phyloP scores from a whole-genome alignment of 108 stramenopile species.

The Conticribra guillardii region DNA sequence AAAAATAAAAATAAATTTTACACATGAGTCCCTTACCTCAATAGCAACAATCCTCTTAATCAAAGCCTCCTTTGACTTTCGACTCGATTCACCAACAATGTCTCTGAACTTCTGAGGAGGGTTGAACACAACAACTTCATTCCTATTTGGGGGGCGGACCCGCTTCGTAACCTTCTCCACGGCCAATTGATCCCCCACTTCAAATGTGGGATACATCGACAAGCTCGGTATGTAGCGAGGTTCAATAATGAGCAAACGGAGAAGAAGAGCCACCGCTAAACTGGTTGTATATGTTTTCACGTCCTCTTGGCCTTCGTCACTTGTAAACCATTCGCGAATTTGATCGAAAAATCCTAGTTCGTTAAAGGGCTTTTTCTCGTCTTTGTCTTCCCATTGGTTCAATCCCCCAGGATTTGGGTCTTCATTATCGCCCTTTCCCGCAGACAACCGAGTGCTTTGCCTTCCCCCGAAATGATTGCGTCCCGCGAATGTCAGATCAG shows the following conservation, averaged over 20 bases:
- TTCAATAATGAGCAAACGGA: constrained; percentile 88
- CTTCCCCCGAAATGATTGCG: neutral
- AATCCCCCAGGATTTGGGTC: constrained; percentile 50
- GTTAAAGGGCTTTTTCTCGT: constrained; percentile 27
- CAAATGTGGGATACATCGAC: constrained; percentile 97
- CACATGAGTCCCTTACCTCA: constrained; percentile 58
- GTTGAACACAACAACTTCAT: constrained; percentile 97
- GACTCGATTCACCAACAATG: constrained; percentile 61
- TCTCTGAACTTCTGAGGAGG: constrained; percentile 87
- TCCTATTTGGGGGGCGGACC: constrained; percentile 79
- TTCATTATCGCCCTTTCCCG: constrained; percentile 3
- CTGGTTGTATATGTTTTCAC: constrained; percentile 80
- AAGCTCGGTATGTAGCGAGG: constrained; percentile 94
- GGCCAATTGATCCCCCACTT: constrained; percentile 95
- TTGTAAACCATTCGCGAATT: constrained; percentile 45
- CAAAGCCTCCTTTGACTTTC: constrained; percentile 85
- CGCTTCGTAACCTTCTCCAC: constrained; percentile 95
- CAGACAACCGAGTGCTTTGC: neutral
- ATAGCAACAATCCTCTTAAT: constrained; percentile 96
- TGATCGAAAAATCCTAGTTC: constrained; percentile 44
- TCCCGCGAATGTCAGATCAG: neutral
- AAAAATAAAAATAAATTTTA: too few species aligned
- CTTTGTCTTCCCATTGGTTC: constrained; percentile 40
- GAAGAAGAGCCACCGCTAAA: constrained; percentile 67
- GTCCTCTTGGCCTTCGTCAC: constrained; percentile 78